Conservation (phyloP, 495 filamentous ascomycete genomes). For the Penicillium odoratum region DNA sequence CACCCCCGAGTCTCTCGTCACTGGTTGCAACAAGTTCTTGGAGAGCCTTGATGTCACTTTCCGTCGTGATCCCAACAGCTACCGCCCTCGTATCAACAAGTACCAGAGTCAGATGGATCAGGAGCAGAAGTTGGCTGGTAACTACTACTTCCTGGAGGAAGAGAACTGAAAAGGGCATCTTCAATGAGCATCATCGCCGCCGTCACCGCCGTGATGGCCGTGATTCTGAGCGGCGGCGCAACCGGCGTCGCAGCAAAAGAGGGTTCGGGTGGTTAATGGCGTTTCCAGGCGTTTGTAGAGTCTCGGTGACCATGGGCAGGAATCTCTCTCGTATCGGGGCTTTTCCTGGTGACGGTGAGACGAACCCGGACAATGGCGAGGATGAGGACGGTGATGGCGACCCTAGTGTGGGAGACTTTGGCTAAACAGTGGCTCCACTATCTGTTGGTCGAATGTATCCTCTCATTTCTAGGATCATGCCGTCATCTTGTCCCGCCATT, state of each 20-base stretch:
- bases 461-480: slow-evolving; percentile 14
- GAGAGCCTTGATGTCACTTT: slow-evolving; percentile 96
- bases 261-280: slow-evolving; percentile 39
- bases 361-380: slow-evolving; percentile 47
- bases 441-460: slow-evolving; percentile 16
- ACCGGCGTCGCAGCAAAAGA: slow-evolving; percentile 35
- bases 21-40: slow-evolving; percentile 95
- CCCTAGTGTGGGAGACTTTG: slow-evolving; percentile 15
- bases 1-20: slow-evolving; percentile 84
- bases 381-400: slow-evolving; percentile 45
- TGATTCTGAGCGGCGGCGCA: slow-evolving; percentile 41
- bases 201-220: slow-evolving; percentile 43
- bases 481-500: slow-evolving; percentile 9
- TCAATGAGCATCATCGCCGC: slow-evolving; percentile 46
- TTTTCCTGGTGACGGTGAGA: slow-evolving; percentile 43
- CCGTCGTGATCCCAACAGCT: slow-evolving; percentile 95
- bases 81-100: slow-evolving; percentile 97
- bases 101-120: slow-evolving; percentile 91
- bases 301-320: slow-evolving; percentile 38
- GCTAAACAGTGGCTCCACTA: slow-evolving; percentile 29
- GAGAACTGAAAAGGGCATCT: slow-evolving; percentile 71
- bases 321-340: slow-evolving; percentile 23
- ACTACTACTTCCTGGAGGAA: slow-evolving; percentile 97
- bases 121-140: slow-evolving; percentile 91
- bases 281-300: slow-evolving; percentile 48